phyloP scores from a whole-genome alignment of 306 rosid species.

The Ormosia emarginata region DNA sequence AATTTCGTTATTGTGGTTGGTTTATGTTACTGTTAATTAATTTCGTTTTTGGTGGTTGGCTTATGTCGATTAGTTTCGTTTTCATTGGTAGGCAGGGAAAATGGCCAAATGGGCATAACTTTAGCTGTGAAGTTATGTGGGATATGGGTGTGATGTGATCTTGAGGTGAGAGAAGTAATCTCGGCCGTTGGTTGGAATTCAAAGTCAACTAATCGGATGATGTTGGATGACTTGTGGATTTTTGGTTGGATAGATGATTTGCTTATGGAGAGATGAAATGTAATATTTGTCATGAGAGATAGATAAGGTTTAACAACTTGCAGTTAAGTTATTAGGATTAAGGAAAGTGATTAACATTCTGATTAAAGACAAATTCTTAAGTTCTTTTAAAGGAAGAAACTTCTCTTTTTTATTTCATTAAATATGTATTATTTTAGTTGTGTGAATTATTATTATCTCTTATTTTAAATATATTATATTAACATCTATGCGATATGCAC shows the following conservation, averaged over 20 bases:
- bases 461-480: no score
- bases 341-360: conserved; percentile 6
- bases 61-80: conserved; percentile 14
- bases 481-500: no score
- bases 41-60: neutral
- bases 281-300: conserved; percentile 11
- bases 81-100: conserved; percentile 28
- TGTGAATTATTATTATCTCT: no score
- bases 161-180: neutral
- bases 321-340: conserved; percentile 7
- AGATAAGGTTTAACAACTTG: conserved; percentile 39
- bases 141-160: neutral
- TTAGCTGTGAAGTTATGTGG: conserved; percentile 9
- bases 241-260: conserved; percentile 11
- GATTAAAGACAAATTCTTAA: neutral
- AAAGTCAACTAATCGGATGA: conserved; percentile 1
- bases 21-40: neutral
- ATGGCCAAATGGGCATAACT: neutral
- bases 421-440: no score
- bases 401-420: neutral
- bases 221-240: neutral
- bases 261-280: conserved; percentile 22
- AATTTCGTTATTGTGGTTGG: neutral
- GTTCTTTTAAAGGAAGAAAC: neutral
- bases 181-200: conserved; percentile 8